Evolutionary conservation across 139 green algal species (phyloP).

Genomic region (Deuterostichococcus epilithicus): DNA sequence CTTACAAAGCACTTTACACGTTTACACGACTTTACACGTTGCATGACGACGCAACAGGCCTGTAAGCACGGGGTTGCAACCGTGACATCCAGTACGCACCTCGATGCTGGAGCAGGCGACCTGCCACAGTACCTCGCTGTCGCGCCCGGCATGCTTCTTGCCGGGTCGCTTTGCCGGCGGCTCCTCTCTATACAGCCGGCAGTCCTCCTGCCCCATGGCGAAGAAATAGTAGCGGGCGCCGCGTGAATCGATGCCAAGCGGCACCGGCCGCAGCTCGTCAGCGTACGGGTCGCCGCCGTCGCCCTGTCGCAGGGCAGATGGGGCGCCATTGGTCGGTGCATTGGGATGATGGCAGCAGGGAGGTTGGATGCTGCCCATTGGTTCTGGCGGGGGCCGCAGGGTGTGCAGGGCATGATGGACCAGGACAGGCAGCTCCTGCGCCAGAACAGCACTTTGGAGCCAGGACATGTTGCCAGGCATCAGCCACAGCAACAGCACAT

Average conservation of each 20-base stretch:
- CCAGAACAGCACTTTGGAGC: neutral
- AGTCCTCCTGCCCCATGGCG: slow-evolving; percentile 34
- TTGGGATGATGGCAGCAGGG: neutral
- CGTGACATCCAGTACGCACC: neutral
- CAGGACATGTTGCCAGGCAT: neutral
- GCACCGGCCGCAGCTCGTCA: slow-evolving; percentile 25
- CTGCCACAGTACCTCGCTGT: slow-evolving; percentile 19
- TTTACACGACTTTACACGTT: no score
- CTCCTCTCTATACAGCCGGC: slow-evolving; percentile 33
- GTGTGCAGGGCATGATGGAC: neutral
- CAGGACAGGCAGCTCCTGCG: neutral
- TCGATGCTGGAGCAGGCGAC: slow-evolving; percentile 33
- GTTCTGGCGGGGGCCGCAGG: neutral
- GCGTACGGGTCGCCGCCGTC: slow-evolving; percentile 12
- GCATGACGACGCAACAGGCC: no score
- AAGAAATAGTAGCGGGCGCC: slow-evolving; percentile 41
- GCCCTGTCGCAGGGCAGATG: slow-evolving; percentile 15
- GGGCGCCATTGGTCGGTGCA: neutral
- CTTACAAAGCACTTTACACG: no score
- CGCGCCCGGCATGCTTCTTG: neutral
- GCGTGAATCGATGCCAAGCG: slow-evolving; percentile 30
- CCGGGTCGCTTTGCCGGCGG: slow-evolving; percentile 4
- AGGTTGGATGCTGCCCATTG: neutral
- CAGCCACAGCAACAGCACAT: neutral
- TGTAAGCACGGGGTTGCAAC: no score